Conservation (phyloP, 169 alveolate genomes). For the Eimeria tenella region DNA sequence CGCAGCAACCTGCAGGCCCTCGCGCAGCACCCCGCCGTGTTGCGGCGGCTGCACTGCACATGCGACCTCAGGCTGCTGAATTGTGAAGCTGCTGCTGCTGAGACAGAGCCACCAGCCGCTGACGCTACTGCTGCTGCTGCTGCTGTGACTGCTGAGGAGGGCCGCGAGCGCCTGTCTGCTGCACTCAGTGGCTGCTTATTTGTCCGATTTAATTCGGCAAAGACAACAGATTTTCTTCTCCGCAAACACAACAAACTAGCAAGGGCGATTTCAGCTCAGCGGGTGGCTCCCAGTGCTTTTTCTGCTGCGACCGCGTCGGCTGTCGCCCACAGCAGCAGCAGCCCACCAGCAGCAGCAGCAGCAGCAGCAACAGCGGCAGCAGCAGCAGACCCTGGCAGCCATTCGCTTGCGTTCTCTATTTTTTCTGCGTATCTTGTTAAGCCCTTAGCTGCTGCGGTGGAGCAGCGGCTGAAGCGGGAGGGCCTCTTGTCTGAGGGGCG, state of each 20-base stretch:
- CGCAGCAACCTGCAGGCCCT: slow-evolving; percentile 62
- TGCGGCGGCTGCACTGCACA: slow-evolving; percentile 39
- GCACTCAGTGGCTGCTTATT: background rate
- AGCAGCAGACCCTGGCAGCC: slow-evolving; percentile 10
- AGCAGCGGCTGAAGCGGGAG: slow-evolving; percentile 30
- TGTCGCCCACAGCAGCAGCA: background rate
- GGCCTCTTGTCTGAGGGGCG: background rate
- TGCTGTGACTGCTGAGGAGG: background rate
- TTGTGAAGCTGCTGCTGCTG: background rate
- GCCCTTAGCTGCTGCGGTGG: slow-evolving; percentile 5
- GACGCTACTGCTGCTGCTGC: slow-evolving; percentile 1
- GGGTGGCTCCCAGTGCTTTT: background rate
- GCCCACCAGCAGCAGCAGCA: background rate
- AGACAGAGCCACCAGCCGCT: background rate
- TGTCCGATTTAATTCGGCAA: background rate
- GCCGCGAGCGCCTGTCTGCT: background rate
- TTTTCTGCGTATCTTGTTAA: slow-evolving; percentile 25
- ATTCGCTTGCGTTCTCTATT: slow-evolving; percentile 33
- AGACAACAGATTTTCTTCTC: background rate
- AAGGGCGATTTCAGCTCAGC: background rate
- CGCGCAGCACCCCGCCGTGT: slow-evolving; percentile 39
- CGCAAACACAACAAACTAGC: slow-evolving; percentile 1
- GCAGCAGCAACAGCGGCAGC: background rate
- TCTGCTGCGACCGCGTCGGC: background rate
- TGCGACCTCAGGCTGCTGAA: slow-evolving; percentile 26